Conservation (phyloP, 2,329 filamentous ascomycete species). For the Seiridium cupressi region DNA sequence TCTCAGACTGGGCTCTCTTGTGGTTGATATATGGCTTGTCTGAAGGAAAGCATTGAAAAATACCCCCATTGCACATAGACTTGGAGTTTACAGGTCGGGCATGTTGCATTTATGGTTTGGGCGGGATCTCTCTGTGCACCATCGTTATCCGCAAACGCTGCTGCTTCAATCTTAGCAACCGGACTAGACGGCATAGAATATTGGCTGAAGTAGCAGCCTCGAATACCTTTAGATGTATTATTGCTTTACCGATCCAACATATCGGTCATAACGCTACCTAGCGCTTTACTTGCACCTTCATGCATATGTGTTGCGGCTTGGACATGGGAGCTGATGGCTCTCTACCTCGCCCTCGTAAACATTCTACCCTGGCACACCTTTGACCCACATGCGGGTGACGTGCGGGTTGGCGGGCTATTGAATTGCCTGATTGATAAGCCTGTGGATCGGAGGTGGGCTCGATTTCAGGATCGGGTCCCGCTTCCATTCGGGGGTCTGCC, state of each 20-base stretch:
- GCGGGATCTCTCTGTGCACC: not conserved
- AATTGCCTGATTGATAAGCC: not conserved
- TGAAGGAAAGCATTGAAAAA: not conserved
- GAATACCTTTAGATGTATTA: no score
- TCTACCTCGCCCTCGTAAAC: no score
- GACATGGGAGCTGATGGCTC: no score
- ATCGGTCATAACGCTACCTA: no score
- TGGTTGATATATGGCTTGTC: not conserved
- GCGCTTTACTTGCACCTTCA: no score
- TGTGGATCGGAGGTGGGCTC: slow-evolving; percentile 6
- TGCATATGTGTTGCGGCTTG: no score
- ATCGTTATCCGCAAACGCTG: no score
- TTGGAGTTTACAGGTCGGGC: not conserved
- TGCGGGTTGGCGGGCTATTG: not conserved
- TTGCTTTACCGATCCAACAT: no score
- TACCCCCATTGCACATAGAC: slow-evolving; percentile 1
- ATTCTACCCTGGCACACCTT: not conserved
- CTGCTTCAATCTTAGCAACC: no score
- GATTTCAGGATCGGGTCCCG: not conserved
- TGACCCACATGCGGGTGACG: not conserved
- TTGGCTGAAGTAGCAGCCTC: no score
- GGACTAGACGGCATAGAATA: no score
- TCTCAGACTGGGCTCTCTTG: not conserved
- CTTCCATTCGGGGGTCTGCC: not conserved
- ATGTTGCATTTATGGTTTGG: slow-evolving; percentile 1